Base-by-base conservation (phyloP, 1,284 basidiomycete species). In the Boletus holoroseus region DNA sequence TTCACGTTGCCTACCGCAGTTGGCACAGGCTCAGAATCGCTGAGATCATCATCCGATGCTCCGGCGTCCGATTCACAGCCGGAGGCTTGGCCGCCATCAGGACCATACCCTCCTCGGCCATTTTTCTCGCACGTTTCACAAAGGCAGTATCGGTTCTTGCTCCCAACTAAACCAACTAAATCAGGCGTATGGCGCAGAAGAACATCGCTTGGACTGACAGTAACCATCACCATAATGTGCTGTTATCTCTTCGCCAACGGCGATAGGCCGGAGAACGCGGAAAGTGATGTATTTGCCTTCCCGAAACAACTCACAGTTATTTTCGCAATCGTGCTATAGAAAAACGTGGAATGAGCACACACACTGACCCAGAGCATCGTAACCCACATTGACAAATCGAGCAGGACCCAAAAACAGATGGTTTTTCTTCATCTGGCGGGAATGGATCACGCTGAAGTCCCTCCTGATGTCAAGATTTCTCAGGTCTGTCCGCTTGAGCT, bases 391-490 rank as follows among this genome's bases (percentile, higher is more conserved):
- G 55, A 94, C 91, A 72, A 95, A 95, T 58, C 92, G 83, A 65
- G 93, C 93, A 43, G 92, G 92, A 2, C 92, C 93, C 58, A 95
- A 74, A 72, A 95, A 88, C 58, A 95, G 76, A 73, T 94, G 89
- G 62, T 92, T 93, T 73, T 90, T 91, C 72, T 91, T 90, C 75
- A 91, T 85, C 62, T 89, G 83, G 58, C 88, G 87, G 37, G 88
- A 92, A 66, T 91, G 88, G 52, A 94, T 91, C 60, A 95, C 90
- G 63, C 88, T 92, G 63, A 94, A 95, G 66, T 95, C 92, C 59
- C 87, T 77, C 49, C 88, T 77, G 52, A 88, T 86, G 56, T 88
- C 88, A 44, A 77, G 79, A 57, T 83, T 82, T 56, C 80, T 76
- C 50, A 73, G 62, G 66, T 85, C 82, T 13, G 83, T 86, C 34